Evolutionary conservation across 768 basidiomycete species (phyloP).

Genomic region (Phlebiopsis gigantea): DNA sequence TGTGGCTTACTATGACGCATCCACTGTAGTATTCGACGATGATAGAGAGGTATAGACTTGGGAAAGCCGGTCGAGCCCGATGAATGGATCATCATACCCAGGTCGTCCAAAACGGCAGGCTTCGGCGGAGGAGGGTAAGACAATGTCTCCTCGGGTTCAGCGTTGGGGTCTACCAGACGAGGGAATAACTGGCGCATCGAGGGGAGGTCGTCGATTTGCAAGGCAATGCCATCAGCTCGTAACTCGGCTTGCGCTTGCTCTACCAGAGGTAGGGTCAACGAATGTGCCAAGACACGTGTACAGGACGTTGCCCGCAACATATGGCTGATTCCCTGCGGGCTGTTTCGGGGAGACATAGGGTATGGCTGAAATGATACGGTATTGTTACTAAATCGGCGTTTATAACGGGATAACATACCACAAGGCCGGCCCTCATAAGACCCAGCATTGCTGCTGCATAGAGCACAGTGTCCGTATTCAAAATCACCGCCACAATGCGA

Average conservation of each 20-base stretch:
- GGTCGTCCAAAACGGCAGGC: not conserved
- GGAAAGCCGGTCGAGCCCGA: conserved; percentile 23
- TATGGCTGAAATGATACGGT: conserved; percentile 8
- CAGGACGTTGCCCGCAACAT: conserved; percentile 34
- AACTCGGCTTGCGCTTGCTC: conserved; percentile 24
- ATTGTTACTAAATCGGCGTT: conserved; percentile 4
- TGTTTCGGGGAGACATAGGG: conserved; percentile 30
- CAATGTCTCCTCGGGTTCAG: not conserved
- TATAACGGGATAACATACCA: conserved; percentile 1
- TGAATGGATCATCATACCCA: conserved; percentile 15
- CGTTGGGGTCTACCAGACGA: not conserved
- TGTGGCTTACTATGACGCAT: conserved; percentile 5
- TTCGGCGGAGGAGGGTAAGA: not conserved
- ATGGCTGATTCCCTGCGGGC: conserved; percentile 28
- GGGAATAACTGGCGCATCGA: conserved; percentile 11
- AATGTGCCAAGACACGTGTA: conserved; percentile 32
- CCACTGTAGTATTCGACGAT: conserved; percentile 6
- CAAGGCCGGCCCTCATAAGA: conserved; percentile 7
- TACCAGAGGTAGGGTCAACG: conserved; percentile 27
- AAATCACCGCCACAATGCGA: conserved; percentile 4
- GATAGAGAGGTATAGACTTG: conserved; percentile 8
- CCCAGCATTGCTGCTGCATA: conserved; percentile 9
- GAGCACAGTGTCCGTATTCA: conserved; percentile 8
- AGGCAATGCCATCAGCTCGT: not conserved
- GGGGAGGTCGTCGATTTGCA: conserved; percentile 17